Conservation (phyloP, 495 filamentous ascomycete species). For the Delitschia confertaspora region DNA sequence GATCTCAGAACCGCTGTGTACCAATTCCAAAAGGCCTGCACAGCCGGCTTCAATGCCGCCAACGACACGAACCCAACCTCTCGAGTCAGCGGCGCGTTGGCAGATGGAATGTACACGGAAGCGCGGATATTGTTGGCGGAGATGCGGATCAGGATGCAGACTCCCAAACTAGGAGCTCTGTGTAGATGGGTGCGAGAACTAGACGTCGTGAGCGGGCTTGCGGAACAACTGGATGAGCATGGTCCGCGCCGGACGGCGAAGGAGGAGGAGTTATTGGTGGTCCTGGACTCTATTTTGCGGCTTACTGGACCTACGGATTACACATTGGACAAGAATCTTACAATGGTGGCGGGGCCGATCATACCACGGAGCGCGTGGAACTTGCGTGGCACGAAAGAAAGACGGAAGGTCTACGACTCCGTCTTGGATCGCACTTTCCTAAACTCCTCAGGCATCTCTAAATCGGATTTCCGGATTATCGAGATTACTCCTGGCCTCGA, state of each 20-base stretch:
- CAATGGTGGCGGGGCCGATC: conserved; percentile 20
- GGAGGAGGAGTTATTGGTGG: conserved; percentile 33
- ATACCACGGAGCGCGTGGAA: neutral
- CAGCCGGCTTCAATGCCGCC: conserved; percentile 37
- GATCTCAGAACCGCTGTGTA: conserved; percentile 41
- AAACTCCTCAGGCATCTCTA: conserved; percentile 14
- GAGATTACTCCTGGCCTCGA: conserved; percentile 38
- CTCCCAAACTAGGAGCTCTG: conserved; percentile 40
- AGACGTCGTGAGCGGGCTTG: conserved; percentile 40
- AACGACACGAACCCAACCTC: conserved; percentile 36
- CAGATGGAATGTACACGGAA: conserved; percentile 39
- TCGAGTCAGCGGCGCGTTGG: conserved; percentile 37
- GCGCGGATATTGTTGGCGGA: conserved; percentile 40
- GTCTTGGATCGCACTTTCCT: conserved; percentile 6
- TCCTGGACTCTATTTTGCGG: conserved; percentile 40
- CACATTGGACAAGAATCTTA: conserved; percentile 27
- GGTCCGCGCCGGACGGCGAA: conserved; percentile 11
- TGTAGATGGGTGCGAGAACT: conserved; percentile 45
- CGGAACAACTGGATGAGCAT: conserved; percentile 1
- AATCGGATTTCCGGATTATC: conserved; percentile 33
- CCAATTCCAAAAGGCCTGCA: conserved; percentile 40
- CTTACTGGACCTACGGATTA: conserved; percentile 37
- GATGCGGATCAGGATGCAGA: conserved; percentile 39
- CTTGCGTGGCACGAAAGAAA: neutral
- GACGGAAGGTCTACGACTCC: neutral